These are phyloP conservation scores for Pleurozium schreberi DNA, from an alignment of 225 moss, liverwort and hornwort genomes.

Conservation along the genomic window DNA sequence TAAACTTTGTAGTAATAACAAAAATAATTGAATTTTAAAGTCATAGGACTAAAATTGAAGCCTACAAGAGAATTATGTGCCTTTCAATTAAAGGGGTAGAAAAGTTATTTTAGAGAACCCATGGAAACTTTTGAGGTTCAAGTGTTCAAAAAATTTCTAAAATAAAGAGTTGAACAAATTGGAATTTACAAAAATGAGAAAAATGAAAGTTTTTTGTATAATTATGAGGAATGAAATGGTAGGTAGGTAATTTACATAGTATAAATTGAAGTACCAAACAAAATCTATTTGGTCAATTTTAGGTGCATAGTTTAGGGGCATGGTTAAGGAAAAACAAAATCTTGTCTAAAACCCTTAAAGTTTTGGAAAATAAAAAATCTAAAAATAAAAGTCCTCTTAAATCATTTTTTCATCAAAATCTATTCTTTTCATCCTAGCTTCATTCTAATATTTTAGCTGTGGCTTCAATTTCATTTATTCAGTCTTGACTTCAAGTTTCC, in stretches of 20 bases:
- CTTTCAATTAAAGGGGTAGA: background rate
- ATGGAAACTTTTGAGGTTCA: background rate
- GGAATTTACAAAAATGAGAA: background rate
- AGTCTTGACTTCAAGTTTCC: background rate
- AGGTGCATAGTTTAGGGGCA: background rate
- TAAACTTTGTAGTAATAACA: background rate
- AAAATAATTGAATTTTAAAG: background rate
- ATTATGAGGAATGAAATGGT: accelerated
- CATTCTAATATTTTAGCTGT: background rate
- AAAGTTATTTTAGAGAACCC: background rate
- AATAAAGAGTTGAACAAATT: background rate
- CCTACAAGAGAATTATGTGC: background rate
- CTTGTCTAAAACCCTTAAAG: background rate
- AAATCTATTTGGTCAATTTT: accelerated
- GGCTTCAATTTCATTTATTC: background rate
- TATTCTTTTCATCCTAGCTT: no score
- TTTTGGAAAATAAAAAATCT: background rate
- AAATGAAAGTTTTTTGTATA: background rate
- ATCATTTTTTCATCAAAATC: background rate
- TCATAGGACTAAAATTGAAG: background rate
- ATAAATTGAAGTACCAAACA: background rate
- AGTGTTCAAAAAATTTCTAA: background rate
- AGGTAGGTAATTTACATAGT: background rate
- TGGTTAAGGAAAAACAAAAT: background rate
- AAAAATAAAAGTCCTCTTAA: background rate